Conservation (phyloP, 805 yeast species). For the Sugiyamaella valdiviana region DNA sequence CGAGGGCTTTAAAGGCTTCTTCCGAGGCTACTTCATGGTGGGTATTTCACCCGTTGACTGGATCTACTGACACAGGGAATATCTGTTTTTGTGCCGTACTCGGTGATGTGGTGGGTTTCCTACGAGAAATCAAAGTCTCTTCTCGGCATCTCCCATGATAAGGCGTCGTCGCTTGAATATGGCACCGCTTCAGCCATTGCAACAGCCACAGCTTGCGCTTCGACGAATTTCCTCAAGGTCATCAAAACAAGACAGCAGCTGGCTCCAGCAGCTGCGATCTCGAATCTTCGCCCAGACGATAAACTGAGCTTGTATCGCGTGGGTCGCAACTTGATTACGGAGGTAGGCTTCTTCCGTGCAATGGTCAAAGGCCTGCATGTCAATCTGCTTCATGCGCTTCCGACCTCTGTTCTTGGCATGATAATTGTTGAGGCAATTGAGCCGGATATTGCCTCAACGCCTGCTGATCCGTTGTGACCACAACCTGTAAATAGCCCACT, state of each 20-base stretch:
- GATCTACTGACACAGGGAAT: constrained; percentile 5
- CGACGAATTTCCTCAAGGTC: constrained; percentile 37
- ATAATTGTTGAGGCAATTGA: constrained; percentile 35
- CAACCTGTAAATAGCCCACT: too few species aligned
- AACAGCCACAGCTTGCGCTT: constrained; percentile 30
- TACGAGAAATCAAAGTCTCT: not conserved
- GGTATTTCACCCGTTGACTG: not conserved
- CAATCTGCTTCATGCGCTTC: constrained; percentile 33
- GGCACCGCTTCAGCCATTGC: constrained; percentile 33
- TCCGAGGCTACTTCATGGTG: constrained; percentile 21
- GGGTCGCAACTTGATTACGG: constrained; percentile 31
- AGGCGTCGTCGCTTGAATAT: constrained; percentile 20
- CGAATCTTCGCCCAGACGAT: constrained; percentile 34
- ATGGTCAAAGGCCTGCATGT: constrained; percentile 33
- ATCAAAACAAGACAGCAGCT: constrained; percentile 40
- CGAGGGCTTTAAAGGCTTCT: constrained; percentile 18
- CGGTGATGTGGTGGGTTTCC: constrained; percentile 19
- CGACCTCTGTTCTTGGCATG: constrained; percentile 36
- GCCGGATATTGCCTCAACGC: constrained; percentile 26
- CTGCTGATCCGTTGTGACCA: not conserved
- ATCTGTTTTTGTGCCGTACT: constrained; percentile 21
- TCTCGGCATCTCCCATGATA: not conserved
- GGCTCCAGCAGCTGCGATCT: constrained; percentile 34
- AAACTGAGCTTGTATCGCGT: constrained; percentile 29
- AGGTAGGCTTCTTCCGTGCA: constrained; percentile 33